phyloP scores from a whole-genome alignment of 2,329 filamentous ascomycete species.

The Fusarium lateritium region DNA sequence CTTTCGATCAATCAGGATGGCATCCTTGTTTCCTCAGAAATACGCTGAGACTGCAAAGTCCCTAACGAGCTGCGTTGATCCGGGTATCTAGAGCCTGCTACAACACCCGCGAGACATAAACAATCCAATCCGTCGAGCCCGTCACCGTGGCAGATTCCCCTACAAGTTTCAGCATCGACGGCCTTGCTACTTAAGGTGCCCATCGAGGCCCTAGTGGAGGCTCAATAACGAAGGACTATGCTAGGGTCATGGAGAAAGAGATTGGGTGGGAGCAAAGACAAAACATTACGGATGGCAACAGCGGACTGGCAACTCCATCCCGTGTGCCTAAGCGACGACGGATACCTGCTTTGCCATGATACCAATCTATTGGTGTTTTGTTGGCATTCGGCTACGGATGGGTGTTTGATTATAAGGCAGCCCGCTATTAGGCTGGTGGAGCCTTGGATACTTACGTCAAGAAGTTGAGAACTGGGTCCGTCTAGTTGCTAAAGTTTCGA shows the following conservation, averaged over 20 bases:
- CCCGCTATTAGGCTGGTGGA: constrained; percentile 21
- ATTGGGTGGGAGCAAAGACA: neutral
- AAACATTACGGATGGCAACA: constrained; percentile 1
- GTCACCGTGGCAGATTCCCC: neutral
- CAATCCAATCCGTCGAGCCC: constrained; percentile 4
- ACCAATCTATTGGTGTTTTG: constrained; percentile 16
- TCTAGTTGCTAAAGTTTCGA: constrained; percentile 14
- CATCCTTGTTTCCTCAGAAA: neutral
- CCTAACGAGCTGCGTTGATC: neutral
- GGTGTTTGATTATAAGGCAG: constrained; percentile 13
- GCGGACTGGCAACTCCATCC: neutral
- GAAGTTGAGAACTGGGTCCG: constrained; percentile 21
- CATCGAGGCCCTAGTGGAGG: neutral
- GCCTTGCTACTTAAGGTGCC: neutral
- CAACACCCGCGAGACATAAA: neutral
- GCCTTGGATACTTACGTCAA: constrained; percentile 27
- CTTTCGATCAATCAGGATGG: neutral
- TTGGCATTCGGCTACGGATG: constrained; percentile 7
- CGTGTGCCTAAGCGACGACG: constrained; percentile 15
- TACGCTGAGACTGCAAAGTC: neutral
- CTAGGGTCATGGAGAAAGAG: neutral
- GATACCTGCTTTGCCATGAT: constrained; percentile 32
- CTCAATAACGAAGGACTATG: neutral
- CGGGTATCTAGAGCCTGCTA: neutral
- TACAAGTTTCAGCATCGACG: neutral